Evolutionary conservation across 1,139 yeast genomes (phyloP), one percentile per base, ranked within the genome.

Genomic region (Entelexis sorbosivorans): DNA sequence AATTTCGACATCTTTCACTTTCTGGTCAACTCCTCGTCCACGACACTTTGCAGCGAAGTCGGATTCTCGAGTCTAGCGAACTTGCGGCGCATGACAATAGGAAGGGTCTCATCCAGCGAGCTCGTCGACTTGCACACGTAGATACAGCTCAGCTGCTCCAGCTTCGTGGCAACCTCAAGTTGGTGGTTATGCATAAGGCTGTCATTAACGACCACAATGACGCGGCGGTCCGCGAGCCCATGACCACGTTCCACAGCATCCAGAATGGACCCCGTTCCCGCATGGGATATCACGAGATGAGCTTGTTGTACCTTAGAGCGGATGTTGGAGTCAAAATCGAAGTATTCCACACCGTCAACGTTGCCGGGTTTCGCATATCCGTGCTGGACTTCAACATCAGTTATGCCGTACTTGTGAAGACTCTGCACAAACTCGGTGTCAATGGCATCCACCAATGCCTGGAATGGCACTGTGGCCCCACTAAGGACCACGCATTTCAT

Each of bases 261-360:
- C 20, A 91, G 66, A 10, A 91, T 84, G 0, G 96, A 84, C 1
- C 98, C 98, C 0, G 97, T 86, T 22, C 73, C 97, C 0, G 95
- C 96, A 64, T 91, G 97, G 1, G 95, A 81, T 13, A 91, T 73
- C 8, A 89, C 83, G 43, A 85, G 60, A 51, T 79, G 79, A 1
- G 76, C 54, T 9, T 58, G 47, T 45, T 65, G 61, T 60, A 82
- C 63, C 58, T 69, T 63, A 1, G 66, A 58, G 5, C 77, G 69
- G 62, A 78, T 79, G 1, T 77, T 73, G 32, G 59, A 50, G 5
- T 63, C 57, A 45, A 68, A 64, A 29, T 52, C 62, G 50, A 69
- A 69, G 11, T 70, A 70, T 9, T 55, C 39, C 14, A 68, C 79
- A 19, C 19, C 36, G 11, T 22, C 48, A 29, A 56, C 38, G 54